Percentiles rank a stretch among this genome's conserved stretches.
Evolutionary conservation across 2,329 filamentous ascomycete genomes (phyloP).

Genomic region (Aspergillus brasiliensis): DNA sequence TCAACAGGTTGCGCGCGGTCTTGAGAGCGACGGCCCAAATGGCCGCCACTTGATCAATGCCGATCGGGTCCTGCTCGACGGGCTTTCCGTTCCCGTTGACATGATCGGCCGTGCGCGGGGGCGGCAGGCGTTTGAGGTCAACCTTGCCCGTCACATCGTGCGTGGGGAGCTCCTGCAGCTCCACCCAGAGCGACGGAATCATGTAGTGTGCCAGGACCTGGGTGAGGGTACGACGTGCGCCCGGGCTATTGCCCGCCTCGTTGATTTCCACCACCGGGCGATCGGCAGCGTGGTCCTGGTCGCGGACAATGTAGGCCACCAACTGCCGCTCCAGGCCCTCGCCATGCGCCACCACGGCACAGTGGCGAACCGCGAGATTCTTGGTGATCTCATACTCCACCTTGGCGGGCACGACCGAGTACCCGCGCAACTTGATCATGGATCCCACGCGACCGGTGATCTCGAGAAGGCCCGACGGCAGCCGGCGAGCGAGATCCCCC

Average conservation of each 20-base stretch:
- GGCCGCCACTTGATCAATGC: slow-evolving; percentile 67
- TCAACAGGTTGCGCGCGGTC: slow-evolving; percentile 63
- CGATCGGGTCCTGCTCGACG: slow-evolving; percentile 63
- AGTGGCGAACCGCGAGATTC: slow-evolving; percentile 69
- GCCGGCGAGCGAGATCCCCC: slow-evolving; percentile 68
- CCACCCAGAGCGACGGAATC: slow-evolving; percentile 78
- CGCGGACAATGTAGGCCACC: slow-evolving; percentile 74
- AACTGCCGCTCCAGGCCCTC: slow-evolving; percentile 75
- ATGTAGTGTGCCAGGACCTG: slow-evolving; percentile 77
- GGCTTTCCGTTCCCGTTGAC: slow-evolving; percentile 48
- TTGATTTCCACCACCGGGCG: slow-evolving; percentile 68
- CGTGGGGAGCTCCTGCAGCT: slow-evolving; percentile 70
- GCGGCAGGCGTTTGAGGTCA: slow-evolving; percentile 70
- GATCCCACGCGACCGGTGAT: slow-evolving; percentile 75
- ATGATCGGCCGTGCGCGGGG: slow-evolving; percentile 58
- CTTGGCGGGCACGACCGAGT: slow-evolving; percentile 75
- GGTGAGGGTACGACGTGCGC: slow-evolving; percentile 65
- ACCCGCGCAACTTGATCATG: slow-evolving; percentile 81
- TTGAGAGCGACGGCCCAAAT: slow-evolving; percentile 73
- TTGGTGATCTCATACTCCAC: slow-evolving; percentile 73
- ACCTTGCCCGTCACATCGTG: slow-evolving; percentile 79
- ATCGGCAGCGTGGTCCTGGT: slow-evolving; percentile 58
- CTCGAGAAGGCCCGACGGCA: slow-evolving; percentile 69
- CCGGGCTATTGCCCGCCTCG: slow-evolving; percentile 70
- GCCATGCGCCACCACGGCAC: slow-evolving; percentile 72